These are phyloP conservation scores for Datura wrightii DNA, from an alignment of 257 asterid species.

Conservation along the genomic window DNA sequence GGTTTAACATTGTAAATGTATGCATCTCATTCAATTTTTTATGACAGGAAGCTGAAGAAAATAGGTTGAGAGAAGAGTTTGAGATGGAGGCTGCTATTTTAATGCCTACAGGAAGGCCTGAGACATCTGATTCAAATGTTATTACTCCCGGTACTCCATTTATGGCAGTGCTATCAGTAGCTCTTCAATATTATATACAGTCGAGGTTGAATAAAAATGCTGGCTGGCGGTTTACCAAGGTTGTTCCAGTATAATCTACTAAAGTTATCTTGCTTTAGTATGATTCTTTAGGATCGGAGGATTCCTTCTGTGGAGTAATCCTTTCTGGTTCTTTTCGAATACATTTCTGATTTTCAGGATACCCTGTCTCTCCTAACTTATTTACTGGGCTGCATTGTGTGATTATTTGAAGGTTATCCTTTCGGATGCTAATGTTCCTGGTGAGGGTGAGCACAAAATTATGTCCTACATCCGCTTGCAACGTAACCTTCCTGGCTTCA, in stretches of 20 bases:
- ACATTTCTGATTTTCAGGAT: constrained; percentile 53
- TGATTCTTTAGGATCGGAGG: constrained; percentile 39
- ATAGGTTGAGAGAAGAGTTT: constrained; percentile 71
- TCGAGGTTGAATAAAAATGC: constrained; percentile 75
- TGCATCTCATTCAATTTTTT: constrained; percentile 18
- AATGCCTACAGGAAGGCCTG: constrained; percentile 68
- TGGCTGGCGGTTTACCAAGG: constrained; percentile 94
- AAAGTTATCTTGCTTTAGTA: constrained; percentile 24
- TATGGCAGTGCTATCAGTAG: constrained; percentile 90
- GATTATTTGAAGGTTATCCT: constrained; percentile 86
- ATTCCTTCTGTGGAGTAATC: constrained; percentile 49
- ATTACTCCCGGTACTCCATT: constrained; percentile 97
- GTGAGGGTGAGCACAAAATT: constrained; percentile 98
- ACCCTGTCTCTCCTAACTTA: constrained; percentile 48
- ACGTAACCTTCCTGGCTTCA: constrained; percentile 88
- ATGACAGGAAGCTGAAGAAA: constrained; percentile 89
- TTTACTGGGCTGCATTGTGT: constrained; percentile 66
- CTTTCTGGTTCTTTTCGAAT: constrained; percentile 42
- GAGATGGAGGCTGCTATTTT: constrained; percentile 63
- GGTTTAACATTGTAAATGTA: not conserved
- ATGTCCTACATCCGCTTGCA: constrained; percentile 94
- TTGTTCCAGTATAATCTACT: constrained; percentile 41
- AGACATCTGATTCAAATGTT: constrained; percentile 93
- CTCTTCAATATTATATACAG: constrained; percentile 92
- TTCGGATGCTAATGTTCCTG: constrained; percentile 97